Percentiles rank a stretch among this genome's conserved stretches.
Evolutionary conservation across 2,329 filamentous ascomycete genomes (phyloP).

Genomic region (Botrytis aclada): DNA sequence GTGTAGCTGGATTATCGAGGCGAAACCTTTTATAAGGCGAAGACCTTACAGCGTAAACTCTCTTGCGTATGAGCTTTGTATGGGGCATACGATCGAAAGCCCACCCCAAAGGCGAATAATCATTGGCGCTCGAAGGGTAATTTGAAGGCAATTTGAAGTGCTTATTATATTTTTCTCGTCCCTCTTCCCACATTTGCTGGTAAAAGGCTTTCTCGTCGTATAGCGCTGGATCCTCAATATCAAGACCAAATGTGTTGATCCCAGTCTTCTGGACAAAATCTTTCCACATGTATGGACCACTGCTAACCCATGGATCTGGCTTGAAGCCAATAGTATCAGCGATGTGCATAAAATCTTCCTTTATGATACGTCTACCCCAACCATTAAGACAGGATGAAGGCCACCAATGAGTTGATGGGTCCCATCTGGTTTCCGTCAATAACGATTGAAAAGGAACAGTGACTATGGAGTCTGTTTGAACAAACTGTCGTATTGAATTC

Average conservation of each 20-base stretch:
- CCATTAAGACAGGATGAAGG: constrained; percentile 5
- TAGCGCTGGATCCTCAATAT: constrained; percentile 4
- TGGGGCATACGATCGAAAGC: neutral
- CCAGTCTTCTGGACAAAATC: neutral
- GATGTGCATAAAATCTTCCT: neutral
- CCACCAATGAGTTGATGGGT: neutral
- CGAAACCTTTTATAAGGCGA: neutral
- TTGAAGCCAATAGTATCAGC: neutral
- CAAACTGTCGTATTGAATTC: neutral
- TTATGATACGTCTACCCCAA: neutral
- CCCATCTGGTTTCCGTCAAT: neutral
- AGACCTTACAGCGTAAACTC: neutral
- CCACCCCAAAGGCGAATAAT: neutral
- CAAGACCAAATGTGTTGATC: constrained; percentile 3
- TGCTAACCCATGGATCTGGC: constrained; percentile 5
- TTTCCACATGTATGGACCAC: constrained; percentile 13
- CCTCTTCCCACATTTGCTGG: neutral
- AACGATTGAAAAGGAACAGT: neutral
- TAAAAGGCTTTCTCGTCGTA: constrained; percentile 4
- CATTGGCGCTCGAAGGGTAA: too few species aligned
- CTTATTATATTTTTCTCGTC: neutral
- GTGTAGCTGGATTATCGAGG: neutral
- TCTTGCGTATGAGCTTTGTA: neutral
- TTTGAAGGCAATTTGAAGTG: neutral
- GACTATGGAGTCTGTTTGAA: neutral